A percentile compares a stretch with the other conserved stretches of the same genome.
Evolutionary conservation across 306 rosid genomes (phyloP).

Genomic region (Biancaea sappan): DNA sequence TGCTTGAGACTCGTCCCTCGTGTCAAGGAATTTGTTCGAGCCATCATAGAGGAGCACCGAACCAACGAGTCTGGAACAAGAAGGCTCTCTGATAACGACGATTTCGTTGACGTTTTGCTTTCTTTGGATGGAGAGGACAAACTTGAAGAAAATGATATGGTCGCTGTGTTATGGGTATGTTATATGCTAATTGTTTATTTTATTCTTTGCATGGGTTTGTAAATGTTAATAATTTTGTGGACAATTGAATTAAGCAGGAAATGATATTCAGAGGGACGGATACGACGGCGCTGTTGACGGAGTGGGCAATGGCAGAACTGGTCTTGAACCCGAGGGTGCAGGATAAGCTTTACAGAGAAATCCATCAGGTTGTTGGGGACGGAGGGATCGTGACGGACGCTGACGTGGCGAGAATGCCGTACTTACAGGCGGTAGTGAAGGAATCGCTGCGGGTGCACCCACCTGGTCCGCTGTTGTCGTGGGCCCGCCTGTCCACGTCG

Average conservation of each 20-base stretch:
- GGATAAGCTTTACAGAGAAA: constrained; percentile 39
- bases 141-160: constrained; percentile 52
- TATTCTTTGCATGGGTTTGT: too few relatives aligned
- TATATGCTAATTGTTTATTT: too few relatives aligned
- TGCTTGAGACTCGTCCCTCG: constrained; percentile 54
- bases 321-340: constrained; percentile 39
- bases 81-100: constrained; percentile 37
- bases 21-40: constrained; percentile 42
- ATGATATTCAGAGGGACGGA: constrained; percentile 69
- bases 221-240: background rate
- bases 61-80: too few relatives aligned
- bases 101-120: constrained; percentile 62
- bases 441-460: constrained; percentile 61
- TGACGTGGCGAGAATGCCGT: constrained; percentile 48
- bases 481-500: constrained; percentile 64
- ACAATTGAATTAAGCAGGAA: constrained; percentile 37
- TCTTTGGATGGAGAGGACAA: constrained; percentile 51
- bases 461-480: constrained; percentile 63
- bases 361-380: constrained; percentile 24
- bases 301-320: constrained; percentile 68
- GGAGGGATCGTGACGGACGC: constrained; percentile 40
- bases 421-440: constrained; percentile 59
- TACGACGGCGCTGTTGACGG: constrained; percentile 53
- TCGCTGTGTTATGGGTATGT: constrained; percentile 63
- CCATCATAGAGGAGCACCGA: constrained; percentile 50